Conservation (phyloP, 75 land plant species). For the Pinus taeda region DNA sequence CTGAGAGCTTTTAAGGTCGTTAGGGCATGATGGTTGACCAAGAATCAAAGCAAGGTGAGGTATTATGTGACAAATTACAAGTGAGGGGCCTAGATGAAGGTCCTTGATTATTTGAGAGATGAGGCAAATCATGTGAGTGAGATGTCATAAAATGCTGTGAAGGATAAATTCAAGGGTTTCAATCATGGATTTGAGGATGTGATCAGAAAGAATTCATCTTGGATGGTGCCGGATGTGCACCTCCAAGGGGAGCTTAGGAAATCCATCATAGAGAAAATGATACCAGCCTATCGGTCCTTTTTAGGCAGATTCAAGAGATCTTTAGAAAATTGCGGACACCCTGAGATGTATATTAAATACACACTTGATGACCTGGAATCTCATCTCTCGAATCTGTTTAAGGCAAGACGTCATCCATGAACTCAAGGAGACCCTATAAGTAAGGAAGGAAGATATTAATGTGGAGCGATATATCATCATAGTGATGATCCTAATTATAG, state of each 20-base stretch:
- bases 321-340: neutral
- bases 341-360: slow-evolving; percentile 23
- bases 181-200: slow-evolving; percentile 35
- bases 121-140: slow-evolving; percentile 9
- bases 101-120: slow-evolving; percentile 14
- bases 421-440: no score
- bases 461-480: no score
- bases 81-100: slow-evolving; percentile 25
- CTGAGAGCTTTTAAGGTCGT: slow-evolving; percentile 19
- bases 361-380: slow-evolving; percentile 38
- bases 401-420: neutral
- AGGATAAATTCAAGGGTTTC: slow-evolving; percentile 29
- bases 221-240: slow-evolving; percentile 32
- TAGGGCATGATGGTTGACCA: slow-evolving; percentile 28
- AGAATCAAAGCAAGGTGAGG: slow-evolving; percentile 15
- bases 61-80: slow-evolving; percentile 16
- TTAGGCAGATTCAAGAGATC: slow-evolving; percentile 14
- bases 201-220: slow-evolving; percentile 22
- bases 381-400: slow-evolving; percentile 34
- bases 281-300: slow-evolving; percentile 18
- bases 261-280: slow-evolving; percentile 29
- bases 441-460: no score
- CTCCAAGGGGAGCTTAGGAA: slow-evolving; percentile 36
- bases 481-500: no score
- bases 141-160: slow-evolving; percentile 6